Evolutionary conservation across 768 basidiomycete genomes (phyloP).

Genomic region (Leucocoprinus leucothites): DNA sequence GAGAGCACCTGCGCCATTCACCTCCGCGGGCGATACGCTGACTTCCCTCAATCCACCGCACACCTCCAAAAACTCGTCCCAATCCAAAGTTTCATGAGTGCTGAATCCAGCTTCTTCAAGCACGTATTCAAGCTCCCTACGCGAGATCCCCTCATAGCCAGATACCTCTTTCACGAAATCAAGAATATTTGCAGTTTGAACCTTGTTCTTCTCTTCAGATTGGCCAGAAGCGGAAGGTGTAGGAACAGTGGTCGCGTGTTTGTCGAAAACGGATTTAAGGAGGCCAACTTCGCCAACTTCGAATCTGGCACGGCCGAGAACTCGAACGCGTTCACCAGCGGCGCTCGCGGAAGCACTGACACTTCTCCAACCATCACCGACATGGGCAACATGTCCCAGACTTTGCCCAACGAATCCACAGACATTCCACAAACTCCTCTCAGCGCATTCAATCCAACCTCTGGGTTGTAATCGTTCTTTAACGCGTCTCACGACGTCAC

Average conservation of each 20-base stretch:
- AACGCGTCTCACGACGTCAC: conserved; percentile 22
- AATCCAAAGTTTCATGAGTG: conserved; percentile 52
- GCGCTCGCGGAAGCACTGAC: neutral
- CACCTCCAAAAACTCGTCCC: conserved; percentile 90
- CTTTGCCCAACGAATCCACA: neutral
- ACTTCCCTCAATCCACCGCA: conserved; percentile 74
- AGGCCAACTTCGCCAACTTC: conserved; percentile 41
- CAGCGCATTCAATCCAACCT: conserved; percentile 16
- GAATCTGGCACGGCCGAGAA: conserved; percentile 40
- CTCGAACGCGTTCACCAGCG: conserved; percentile 14
- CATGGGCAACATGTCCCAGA: conserved; percentile 33
- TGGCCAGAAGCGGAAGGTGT: conserved; percentile 1
- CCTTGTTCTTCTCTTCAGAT: neutral
- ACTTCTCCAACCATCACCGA: conserved; percentile 11
- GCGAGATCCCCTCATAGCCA: conserved; percentile 58
- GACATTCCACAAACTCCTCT: conserved; percentile 14
- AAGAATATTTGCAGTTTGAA: conserved; percentile 38
- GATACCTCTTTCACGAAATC: conserved; percentile 42
- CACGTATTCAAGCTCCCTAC: conserved; percentile 71
- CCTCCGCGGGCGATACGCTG: conserved; percentile 35
- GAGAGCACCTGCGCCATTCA: neutral
- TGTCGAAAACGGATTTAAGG: conserved; percentile 36
- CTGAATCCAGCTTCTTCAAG: conserved; percentile 73
- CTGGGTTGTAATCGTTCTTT: conserved; percentile 21
- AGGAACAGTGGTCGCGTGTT: conserved; percentile 26